phyloP scores from a whole-genome alignment of 1,284 basidiomycete genomes.

The Jaminaea rosea region DNA sequence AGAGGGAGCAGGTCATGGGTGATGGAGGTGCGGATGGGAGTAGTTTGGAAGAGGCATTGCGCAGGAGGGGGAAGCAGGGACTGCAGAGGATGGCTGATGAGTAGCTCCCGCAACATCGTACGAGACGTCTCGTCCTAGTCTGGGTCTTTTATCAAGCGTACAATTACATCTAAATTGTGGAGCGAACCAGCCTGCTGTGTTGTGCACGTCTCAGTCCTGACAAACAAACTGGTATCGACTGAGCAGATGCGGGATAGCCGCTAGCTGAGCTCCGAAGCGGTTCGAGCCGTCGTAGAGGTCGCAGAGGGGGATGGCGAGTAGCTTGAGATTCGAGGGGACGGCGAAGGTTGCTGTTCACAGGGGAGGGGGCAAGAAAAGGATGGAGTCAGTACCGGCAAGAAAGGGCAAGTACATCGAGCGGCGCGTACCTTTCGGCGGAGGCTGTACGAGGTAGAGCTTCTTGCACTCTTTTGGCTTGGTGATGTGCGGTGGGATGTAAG shows the following conservation, averaged over 20 bases:
- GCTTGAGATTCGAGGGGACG: constrained; percentile 96
- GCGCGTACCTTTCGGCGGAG: constrained; percentile 79
- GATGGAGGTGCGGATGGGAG: too few species aligned
- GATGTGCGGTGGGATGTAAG: constrained; percentile 90
- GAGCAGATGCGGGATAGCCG: constrained; percentile 84
- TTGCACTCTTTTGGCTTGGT: constrained; percentile 97
- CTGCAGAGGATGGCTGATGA: too few species aligned
- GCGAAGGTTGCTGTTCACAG: constrained; percentile 69
- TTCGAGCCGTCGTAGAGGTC: constrained; percentile 89
- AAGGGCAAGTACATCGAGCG: not conserved
- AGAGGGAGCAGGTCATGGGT: too few species aligned
- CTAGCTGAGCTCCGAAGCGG: constrained; percentile 79
- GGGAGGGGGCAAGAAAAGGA: not conserved
- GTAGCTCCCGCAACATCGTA: too few species aligned
- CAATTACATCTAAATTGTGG: too few species aligned
- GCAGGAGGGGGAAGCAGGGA: too few species aligned
- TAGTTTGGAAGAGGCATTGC: too few species aligned
- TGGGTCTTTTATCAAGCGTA: too few species aligned
- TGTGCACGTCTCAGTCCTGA: constrained; percentile 28
- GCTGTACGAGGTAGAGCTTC: constrained; percentile 86
- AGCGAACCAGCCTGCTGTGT: too few species aligned
- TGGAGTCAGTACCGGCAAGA: not conserved
- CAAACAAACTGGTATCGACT: constrained; percentile 60
- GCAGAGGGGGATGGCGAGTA: constrained; percentile 80
- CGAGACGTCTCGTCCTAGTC: too few species aligned